A percentile compares a stretch with the other conserved stretches of the same genome.
phyloP scores from a whole-genome alignment of 257 asterid species.

The Capsicum pubescens region DNA sequence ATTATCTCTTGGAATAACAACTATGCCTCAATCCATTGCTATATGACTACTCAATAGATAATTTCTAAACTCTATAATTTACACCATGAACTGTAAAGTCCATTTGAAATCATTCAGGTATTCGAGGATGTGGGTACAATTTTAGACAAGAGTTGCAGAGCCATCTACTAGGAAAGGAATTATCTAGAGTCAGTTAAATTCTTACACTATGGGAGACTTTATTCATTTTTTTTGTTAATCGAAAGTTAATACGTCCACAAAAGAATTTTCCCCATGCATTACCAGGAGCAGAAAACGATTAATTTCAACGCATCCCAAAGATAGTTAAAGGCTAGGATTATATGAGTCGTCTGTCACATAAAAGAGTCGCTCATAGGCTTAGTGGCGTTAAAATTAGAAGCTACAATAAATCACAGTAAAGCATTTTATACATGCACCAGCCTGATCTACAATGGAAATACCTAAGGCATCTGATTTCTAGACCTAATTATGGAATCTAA shows the following conservation, averaged over 20 bases:
- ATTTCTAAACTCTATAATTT: too few relatives aligned
- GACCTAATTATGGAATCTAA: background rate
- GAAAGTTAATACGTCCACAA: background rate
- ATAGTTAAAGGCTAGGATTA: background rate
- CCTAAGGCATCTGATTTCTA: background rate
- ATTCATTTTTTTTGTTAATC: background rate
- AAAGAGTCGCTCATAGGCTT: background rate
- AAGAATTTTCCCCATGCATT: constrained; percentile 7
- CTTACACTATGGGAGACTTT: background rate
- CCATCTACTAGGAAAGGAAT: background rate
- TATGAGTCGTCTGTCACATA: background rate
- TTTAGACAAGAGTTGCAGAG: background rate
- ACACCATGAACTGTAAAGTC: constrained; percentile 18
- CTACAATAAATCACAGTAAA: constrained; percentile 2
- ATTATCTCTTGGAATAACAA: background rate
- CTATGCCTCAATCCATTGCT: background rate
- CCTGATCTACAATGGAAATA: constrained; percentile 9
- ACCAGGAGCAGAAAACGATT: background rate
- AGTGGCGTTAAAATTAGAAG: background rate
- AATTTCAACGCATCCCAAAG: background rate
- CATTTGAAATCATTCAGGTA: background rate
- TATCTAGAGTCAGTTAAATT: background rate
- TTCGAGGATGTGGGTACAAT: background rate
- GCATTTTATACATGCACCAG: background rate
- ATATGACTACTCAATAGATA: background rate